Conservation (phyloP, 306 rosid genomes). For the Vigna radiata region DNA sequence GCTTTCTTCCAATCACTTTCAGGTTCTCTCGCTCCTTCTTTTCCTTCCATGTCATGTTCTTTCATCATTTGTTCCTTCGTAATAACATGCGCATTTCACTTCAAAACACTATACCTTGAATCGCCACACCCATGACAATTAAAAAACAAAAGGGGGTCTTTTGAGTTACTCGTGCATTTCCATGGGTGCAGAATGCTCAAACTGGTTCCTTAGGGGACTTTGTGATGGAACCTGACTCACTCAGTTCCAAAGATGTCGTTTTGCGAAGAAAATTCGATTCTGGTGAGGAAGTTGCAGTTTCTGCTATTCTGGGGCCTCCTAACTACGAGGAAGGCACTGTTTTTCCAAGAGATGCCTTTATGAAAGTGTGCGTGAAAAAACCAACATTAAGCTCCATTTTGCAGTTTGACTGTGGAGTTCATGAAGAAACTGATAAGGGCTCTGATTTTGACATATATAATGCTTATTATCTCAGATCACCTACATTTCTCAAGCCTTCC, state of each 20-base stretch:
- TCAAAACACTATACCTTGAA: no score
- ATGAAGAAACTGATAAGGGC: slow-evolving; percentile 39
- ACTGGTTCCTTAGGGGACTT: slow-evolving; percentile 62
- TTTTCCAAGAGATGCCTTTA: slow-evolving; percentile 62
- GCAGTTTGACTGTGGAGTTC: slow-evolving; percentile 74
- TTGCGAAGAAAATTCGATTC: slow-evolving; percentile 62
- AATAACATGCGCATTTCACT: not conserved
- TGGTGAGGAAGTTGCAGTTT: slow-evolving; percentile 79
- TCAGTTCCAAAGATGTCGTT: slow-evolving; percentile 66
- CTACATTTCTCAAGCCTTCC: slow-evolving; percentile 40
- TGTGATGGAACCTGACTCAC: slow-evolving; percentile 64
- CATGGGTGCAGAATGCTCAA: slow-evolving; percentile 50
- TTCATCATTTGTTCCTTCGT: not conserved
- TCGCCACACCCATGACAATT: not conserved
- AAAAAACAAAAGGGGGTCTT: not conserved
- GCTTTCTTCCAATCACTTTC: slow-evolving; percentile 58
- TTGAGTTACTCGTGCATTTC: slow-evolving; percentile 14
- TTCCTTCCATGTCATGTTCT: not conserved
- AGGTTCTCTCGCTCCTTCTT: slow-evolving; percentile 54
- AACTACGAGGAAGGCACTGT: slow-evolving; percentile 31
- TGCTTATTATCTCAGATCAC: slow-evolving; percentile 61
- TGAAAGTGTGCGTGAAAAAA: slow-evolving; percentile 81
- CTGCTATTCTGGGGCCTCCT: slow-evolving; percentile 68
- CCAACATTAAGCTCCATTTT: slow-evolving; percentile 65
- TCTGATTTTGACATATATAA: slow-evolving; percentile 54